These are phyloP conservation scores for Colletotrichum sp. DNA, from an alignment of 2,329 filamentous ascomycete species.

Conservation along the genomic window DNA sequence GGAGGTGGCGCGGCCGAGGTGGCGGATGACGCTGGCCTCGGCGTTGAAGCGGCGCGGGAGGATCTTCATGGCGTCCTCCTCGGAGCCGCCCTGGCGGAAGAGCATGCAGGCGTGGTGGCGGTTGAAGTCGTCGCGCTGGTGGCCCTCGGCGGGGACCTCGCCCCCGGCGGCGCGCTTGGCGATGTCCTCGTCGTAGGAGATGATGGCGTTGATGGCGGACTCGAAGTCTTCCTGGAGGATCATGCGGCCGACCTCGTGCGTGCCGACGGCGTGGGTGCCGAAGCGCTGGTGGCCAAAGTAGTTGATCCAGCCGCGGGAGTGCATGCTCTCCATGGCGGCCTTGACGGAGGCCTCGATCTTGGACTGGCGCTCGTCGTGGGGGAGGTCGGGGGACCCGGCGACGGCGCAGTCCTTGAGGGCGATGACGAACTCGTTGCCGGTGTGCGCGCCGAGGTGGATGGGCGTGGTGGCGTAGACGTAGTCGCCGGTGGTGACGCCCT, in stretches of 20 bases:
- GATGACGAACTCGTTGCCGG: conserved; percentile 92
- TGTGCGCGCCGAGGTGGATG: conserved; percentile 82
- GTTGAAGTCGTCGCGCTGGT: conserved; percentile 76
- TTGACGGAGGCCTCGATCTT: conserved; percentile 45
- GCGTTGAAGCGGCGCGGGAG: conserved; percentile 84
- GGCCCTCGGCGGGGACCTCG: conserved; percentile 45
- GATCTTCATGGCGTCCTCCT: conserved; percentile 64
- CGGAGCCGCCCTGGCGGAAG: conserved; percentile 66
- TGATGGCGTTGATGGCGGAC: conserved; percentile 77
- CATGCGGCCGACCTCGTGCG: conserved; percentile 82
- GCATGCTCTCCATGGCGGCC: conserved; percentile 69
- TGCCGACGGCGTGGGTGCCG: conserved; percentile 85
- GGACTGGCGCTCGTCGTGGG: conserved; percentile 24
- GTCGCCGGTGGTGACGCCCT: conserved; percentile 74
- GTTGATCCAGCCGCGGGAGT: conserved; percentile 86
- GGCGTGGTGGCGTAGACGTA: conserved; percentile 77
- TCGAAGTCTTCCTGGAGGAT: conserved; percentile 84
- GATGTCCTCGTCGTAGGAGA: conserved; percentile 72
- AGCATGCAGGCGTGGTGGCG: conserved; percentile 80
- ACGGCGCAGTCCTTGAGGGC: conserved; percentile 86
- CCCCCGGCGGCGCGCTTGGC: conserved; percentile 47
- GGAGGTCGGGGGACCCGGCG: conserved; percentile 17
- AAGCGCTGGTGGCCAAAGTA: conserved; percentile 99
- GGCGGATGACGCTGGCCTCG: conserved; percentile 78
- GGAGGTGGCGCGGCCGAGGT: conserved; percentile 61